These are phyloP conservation scores for Nigrospora osmanthi DNA, from an alignment of 2,329 filamentous ascomycete genomes.

Conservation along the genomic window DNA sequence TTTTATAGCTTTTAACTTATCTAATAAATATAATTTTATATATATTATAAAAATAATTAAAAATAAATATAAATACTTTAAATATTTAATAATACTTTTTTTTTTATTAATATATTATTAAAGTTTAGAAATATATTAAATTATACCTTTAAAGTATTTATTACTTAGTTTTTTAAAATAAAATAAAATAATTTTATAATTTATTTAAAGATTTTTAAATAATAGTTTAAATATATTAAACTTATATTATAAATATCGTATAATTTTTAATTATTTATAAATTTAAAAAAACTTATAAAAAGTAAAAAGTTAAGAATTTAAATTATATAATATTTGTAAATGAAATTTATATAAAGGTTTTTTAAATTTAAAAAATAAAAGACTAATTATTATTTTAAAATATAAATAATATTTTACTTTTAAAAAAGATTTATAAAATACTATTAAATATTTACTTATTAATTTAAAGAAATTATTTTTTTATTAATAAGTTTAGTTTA, in stretches of 20 bases:
- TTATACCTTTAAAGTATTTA: conserved; percentile 1
- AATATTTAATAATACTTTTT: conserved; percentile 22
- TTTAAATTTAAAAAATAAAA: conserved; percentile 14
- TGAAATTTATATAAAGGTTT: conserved; percentile 15
- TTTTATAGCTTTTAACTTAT: conserved; percentile 7
- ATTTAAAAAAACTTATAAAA: conserved; percentile 21
- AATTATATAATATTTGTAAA: conserved; percentile 16
- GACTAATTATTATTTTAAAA: conserved; percentile 12
- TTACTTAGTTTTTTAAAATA: conserved; percentile 3
- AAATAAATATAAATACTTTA: conserved; percentile 15
- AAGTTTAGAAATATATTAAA: conserved; percentile 7
- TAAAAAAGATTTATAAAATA: conserved; percentile 25
- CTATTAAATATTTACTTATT: conserved; percentile 13
- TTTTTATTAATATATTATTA: conserved; percentile 10
- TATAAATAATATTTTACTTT: conserved; percentile 16
- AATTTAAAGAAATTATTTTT: too few relatives aligned
- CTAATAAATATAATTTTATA: conserved; percentile 10
- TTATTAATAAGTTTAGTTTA: too few relatives aligned
- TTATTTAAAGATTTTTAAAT: conserved; percentile 13
- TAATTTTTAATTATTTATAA: conserved; percentile 4
- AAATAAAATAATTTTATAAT: conserved; percentile 15
- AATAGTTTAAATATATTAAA: conserved; percentile 15
- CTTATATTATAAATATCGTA: conserved; percentile 7
- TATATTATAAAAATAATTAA: conserved; percentile 14
- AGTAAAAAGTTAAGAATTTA: conserved; percentile 18